Percentiles rank a stretch among this genome's conserved stretches.
phyloP scores from a whole-genome alignment of 805 yeast genomes.

The Starmerella sp. region DNA sequence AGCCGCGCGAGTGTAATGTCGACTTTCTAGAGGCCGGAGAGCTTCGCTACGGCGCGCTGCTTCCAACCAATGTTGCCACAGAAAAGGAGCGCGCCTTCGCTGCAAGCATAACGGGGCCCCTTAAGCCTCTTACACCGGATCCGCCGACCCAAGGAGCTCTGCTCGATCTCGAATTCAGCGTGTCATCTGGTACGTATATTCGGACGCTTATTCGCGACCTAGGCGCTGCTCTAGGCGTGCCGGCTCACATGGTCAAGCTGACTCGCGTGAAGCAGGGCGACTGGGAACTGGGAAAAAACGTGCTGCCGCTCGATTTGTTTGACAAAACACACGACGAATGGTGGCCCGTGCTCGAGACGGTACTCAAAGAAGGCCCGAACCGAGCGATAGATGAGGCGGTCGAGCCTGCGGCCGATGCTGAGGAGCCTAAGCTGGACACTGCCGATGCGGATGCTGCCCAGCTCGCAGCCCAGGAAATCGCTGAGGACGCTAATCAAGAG shows the following conservation, averaged over 20 bases:
- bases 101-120: slow-evolving; percentile 11
- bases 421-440: not conserved
- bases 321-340: slow-evolving; percentile 52
- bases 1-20: slow-evolving; percentile 60
- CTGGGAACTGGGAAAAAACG: slow-evolving; percentile 65
- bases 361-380: slow-evolving; percentile 31
- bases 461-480: too few relatives aligned
- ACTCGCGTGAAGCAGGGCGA: slow-evolving; percentile 66
- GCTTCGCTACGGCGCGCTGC: slow-evolving; percentile 16
- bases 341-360: slow-evolving; percentile 33
- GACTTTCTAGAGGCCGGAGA: slow-evolving; percentile 43
- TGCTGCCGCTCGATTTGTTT: slow-evolving; percentile 52
- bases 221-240: slow-evolving; percentile 67
- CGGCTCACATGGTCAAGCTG: slow-evolving; percentile 80
- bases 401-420: not conserved
- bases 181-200: slow-evolving; percentile 91
- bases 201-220: slow-evolving; percentile 81
- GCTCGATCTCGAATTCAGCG: slow-evolving; percentile 62
- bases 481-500: too few relatives aligned
- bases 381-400: slow-evolving; percentile 3
- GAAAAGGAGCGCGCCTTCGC: slow-evolving; percentile 32
- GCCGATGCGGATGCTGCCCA: too few relatives aligned
- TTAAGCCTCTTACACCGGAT: not conserved
- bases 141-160: slow-evolving; percentile 28
- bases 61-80: slow-evolving; percentile 27